Evolutionary conservation across 2,329 filamentous ascomycete genomes (phyloP).

Genomic region (Neocucurbitaria cava): DNA sequence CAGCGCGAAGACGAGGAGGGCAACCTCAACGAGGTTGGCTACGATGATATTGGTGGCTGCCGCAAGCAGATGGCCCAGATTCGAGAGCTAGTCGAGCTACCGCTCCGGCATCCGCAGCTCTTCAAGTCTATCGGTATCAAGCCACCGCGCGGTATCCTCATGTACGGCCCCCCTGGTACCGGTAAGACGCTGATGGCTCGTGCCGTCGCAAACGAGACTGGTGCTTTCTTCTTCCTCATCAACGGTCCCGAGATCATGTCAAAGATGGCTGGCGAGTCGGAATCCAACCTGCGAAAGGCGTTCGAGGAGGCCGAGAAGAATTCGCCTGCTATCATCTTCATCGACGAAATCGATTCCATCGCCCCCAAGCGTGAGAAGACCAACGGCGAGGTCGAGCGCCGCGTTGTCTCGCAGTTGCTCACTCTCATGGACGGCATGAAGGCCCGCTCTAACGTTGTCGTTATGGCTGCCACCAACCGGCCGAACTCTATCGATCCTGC

Average conservation of each 20-base stretch:
- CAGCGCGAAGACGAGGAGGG: conserved; percentile 99
- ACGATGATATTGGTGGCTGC: conserved; percentile 99
- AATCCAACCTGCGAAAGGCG: conserved; percentile 97
- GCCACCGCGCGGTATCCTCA: conserved; percentile 95
- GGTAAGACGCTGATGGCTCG: conserved; percentile 99
- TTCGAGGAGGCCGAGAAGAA: conserved; percentile 99
- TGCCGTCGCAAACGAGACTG: conserved; percentile 98
- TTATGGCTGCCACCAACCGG: conserved; percentile 98
- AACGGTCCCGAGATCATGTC: conserved; percentile 99
- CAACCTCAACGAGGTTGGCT: conserved; percentile 98
- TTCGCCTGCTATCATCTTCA: conserved; percentile 98
- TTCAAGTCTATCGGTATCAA: conserved; percentile 99
- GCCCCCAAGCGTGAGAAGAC: conserved; percentile 99
- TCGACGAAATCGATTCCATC: conserved; percentile 99
- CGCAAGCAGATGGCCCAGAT: conserved; percentile 99
- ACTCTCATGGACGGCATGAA: conserved; percentile 99
- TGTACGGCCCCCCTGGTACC: conserved; percentile 93
- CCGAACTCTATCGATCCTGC: conserved; percentile 99
- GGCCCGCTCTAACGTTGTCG: conserved; percentile 96
- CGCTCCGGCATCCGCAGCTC: conserved; percentile 93
- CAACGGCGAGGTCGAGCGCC: conserved; percentile 97
- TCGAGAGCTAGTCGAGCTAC: conserved; percentile 96
- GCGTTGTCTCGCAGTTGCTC: conserved; percentile 94
- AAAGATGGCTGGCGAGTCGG: conserved; percentile 99
- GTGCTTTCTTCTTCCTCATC: conserved; percentile 99